phyloP scores from a whole-genome alignment of 2,329 filamentous ascomycete genomes.

The Samsoniella hepiali region DNA sequence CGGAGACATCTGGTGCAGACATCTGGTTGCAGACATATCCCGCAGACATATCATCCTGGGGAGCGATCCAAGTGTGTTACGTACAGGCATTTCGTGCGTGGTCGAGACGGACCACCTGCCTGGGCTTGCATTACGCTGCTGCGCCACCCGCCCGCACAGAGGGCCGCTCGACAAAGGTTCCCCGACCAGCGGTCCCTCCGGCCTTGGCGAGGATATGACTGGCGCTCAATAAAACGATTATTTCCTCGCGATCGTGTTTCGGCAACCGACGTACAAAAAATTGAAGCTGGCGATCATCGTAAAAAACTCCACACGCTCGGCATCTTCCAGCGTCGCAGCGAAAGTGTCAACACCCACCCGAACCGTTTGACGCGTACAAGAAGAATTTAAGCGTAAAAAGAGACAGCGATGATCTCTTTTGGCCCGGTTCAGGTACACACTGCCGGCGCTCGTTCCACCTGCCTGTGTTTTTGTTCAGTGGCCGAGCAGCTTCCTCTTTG shows the following conservation, averaged over 20 bases:
- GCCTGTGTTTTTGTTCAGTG: neutral
- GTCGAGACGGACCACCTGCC: neutral
- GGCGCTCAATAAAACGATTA: too few species aligned
- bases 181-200: neutral
- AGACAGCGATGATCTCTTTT: neutral
- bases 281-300: too few species aligned
- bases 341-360: neutral
- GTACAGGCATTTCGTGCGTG: neutral
- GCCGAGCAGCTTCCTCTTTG: conserved; percentile 14
- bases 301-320: conserved; percentile 1
- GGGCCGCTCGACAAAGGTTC: neutral
- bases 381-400: conserved; percentile 8
- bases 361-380: neutral
- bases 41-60: neutral
- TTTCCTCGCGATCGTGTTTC: neutral
- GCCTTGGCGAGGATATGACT: too few species aligned
- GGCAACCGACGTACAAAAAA: too few species aligned
- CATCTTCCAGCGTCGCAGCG: conserved; percentile 4
- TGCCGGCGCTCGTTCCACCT: neutral
- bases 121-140: conserved; percentile 9
- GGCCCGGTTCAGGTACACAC: neutral
- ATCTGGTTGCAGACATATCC: too few species aligned
- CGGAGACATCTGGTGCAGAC: too few species aligned
- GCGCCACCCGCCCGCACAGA: neutral
- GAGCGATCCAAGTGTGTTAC: neutral